A percentile compares a stretch with the other conserved stretches of the same genome.
Evolutionary conservation across 306 rosid genomes (phyloP).

Genomic region (Ochetophila trinervis): DNA sequence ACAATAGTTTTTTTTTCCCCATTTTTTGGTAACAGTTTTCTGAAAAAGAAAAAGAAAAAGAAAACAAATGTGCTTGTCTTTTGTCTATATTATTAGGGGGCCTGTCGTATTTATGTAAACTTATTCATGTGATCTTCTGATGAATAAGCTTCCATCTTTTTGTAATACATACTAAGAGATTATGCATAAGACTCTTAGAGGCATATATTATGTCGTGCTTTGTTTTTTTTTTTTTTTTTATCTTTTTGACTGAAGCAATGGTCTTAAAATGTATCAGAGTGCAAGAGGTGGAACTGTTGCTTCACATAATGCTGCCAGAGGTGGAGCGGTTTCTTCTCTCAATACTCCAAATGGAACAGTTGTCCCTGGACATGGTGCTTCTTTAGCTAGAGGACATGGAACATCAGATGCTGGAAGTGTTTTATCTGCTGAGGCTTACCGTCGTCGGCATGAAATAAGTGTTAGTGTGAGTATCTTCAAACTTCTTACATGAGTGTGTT

Average conservation of each 20-base stretch:
- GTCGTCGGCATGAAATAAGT: conserved; percentile 84
- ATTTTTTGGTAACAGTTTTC: not conserved
- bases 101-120: not conserved
- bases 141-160: not conserved
- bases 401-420: conserved; percentile 63
- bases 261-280: conserved; percentile 44
- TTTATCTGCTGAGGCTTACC: conserved; percentile 68
- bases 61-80: not conserved
- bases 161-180: not conserved
- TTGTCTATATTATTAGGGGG: not conserved
- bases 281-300: conserved; percentile 43
- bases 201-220: not conserved
- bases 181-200: not conserved
- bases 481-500: not conserved
- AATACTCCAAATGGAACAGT: conserved; percentile 42
- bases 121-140: too few relatives aligned
- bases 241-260: conserved; percentile 2
- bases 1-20: not conserved
- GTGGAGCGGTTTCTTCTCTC: conserved; percentile 38
- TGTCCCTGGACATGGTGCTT: conserved; percentile 45
- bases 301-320: conserved; percentile 49
- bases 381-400: conserved; percentile 45
- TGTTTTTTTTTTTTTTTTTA: not conserved
- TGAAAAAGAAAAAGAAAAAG: not conserved
- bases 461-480: conserved; percentile 55